Evolutionary conservation across 371 early-diverging fungal genomes (phyloP), one percentile per base, ranked within the genome.

Genomic region (Basidiobolus heterosporus): DNA sequence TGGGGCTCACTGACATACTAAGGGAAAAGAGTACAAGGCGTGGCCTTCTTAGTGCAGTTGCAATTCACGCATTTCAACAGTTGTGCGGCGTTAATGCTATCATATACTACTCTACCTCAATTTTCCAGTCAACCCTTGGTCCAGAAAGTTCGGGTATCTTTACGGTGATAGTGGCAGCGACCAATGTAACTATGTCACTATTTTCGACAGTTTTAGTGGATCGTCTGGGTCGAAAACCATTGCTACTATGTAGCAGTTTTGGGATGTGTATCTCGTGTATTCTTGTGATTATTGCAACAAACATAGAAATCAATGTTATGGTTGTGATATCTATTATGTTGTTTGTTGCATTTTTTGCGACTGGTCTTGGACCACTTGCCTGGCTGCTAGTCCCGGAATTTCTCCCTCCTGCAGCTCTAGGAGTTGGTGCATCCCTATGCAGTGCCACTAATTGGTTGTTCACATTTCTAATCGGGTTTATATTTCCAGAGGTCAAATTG

Each of bases 41-140:
- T 45, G 61, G 88, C 41, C 67, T 80, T 16, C 13, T 62, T 1
- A 64, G 60, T 19, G 65, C 66, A 16, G n/a, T 72, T 7, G 16
- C 49, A 6, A 47, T 76, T 19, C 72, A 73, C 42, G 57, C 61
- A 2, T 51, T 60, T 14, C 91, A 91, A 55, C 90, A 91, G 56
- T 63, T 85, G 6, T 74, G 78, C 22, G 91, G 90, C 30, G 84
- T 94, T 67, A 89, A 89, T 52, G 88, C 78, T 47, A 72, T 86
- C 52, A 66, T 80, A 55, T 73, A 79, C 53, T 91, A 82, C 57
- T 76, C 69, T 50, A 78, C 63, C 43, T 71, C 65, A 23, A 69
- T 61, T 54, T 72, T 64, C 36, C 53, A 38, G 8, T 47, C 47
- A 21, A 59, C 66, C 1, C 76, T 77, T 51, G 70, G 70, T 15